phyloP scores from a whole-genome alignment of 345 rosid genomes.

The Bretschneidera sinensis region DNA sequence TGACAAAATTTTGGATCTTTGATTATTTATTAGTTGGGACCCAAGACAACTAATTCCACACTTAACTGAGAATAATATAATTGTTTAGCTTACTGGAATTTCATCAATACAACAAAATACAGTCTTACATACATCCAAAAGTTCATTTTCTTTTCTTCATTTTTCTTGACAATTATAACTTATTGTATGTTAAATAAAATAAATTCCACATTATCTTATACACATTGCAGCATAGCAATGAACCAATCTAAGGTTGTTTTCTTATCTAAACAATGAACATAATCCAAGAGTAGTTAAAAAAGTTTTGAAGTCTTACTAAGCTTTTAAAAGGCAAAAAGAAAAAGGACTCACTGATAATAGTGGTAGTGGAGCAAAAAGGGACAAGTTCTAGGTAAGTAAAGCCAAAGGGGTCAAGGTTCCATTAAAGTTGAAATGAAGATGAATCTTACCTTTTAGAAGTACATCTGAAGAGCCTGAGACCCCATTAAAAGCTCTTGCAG shows the following conservation, averaged over 20 bases:
- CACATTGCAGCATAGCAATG: too few relatives aligned
- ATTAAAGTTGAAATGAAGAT: constrained; percentile 14
- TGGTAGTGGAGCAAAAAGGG: constrained; percentile 19
- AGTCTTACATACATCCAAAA: too few relatives aligned
- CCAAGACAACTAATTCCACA: neutral
- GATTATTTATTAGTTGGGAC: neutral
- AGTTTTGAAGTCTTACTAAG: constrained; percentile 9
- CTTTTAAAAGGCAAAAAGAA: constrained; percentile 17
- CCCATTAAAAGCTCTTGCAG: constrained; percentile 34
- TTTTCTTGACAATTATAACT: constrained; percentile 7
- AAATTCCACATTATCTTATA: neutral
- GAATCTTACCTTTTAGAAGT: constrained; percentile 63
- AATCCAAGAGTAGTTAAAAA: constrained; percentile 11
- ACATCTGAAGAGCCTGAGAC: constrained; percentile 41
- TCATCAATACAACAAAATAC: neutral
- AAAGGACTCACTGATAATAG: constrained; percentile 18
- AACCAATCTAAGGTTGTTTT: too few relatives aligned
- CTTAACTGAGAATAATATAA: neutral
- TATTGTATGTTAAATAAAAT: neutral
- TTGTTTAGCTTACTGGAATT: neutral
- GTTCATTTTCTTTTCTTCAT: neutral
- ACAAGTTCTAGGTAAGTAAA: constrained; percentile 2
- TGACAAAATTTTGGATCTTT: too few relatives aligned
- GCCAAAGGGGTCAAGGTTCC: constrained; percentile 8
- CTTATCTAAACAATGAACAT: neutral